A percentile compares a stretch with the other conserved stretches of the same genome.
phyloP scores from a whole-genome alignment of 441 rosid genomes.

The Viola pubescens region DNA sequence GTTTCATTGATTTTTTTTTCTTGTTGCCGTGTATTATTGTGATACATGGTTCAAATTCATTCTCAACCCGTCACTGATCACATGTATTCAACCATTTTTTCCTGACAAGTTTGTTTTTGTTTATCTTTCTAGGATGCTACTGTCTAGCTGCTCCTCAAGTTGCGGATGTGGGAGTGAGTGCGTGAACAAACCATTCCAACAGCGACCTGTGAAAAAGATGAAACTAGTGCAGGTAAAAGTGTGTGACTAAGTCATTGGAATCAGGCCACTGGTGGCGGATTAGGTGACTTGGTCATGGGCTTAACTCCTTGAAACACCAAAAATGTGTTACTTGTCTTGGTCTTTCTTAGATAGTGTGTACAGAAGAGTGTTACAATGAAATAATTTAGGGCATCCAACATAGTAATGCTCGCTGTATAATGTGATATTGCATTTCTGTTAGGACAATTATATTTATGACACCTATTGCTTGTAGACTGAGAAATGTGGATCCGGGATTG shows the following conservation, averaged over 20 bases:
- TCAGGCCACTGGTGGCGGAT: no score
- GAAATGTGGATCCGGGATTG: constrained; percentile 90
- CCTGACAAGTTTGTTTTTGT: neutral
- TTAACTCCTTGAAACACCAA: no score
- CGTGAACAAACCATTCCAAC: constrained; percentile 83
- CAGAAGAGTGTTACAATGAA: neutral
- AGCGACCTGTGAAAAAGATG: constrained; percentile 76
- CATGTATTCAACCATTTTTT: no score
- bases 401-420: no score
- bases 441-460: no score
- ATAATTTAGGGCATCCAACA: neutral
- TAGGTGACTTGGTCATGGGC: no score
- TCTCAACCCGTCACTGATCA: neutral
- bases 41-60: neutral
- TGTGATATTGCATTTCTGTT: no score
- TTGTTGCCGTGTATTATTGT: neutral
- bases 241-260: neutral
- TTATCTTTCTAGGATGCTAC: constrained; percentile 57
- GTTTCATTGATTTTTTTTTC: neutral
- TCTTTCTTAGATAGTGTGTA: constrained; percentile 1
- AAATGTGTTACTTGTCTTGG: neutral
- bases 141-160: constrained; percentile 88
- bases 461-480: constrained; percentile 63
- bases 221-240: constrained; percentile 69
- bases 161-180: constrained; percentile 84